Conservation (phyloP, 495 filamentous ascomycete species). For the Bacidia gigantensis region DNA sequence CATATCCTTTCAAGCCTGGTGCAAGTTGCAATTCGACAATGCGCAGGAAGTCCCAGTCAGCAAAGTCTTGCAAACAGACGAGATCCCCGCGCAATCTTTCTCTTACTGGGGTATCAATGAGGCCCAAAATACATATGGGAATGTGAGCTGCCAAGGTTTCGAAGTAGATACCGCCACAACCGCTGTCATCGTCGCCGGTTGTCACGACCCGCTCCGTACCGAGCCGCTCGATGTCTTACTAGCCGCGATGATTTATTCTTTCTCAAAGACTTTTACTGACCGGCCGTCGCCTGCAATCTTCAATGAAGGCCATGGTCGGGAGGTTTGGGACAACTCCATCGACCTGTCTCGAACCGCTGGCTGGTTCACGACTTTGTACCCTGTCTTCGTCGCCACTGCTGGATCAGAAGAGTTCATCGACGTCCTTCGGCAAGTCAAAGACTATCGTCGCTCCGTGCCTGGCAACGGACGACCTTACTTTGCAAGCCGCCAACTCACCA, state of each 20-base stretch:
- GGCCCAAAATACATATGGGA: conserved; percentile 33
- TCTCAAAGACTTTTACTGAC: conserved; percentile 36
- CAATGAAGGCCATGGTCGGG: conserved; percentile 44
- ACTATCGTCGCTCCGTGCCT: conserved; percentile 28
- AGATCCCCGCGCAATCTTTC: conserved; percentile 24
- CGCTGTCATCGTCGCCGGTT: conserved; percentile 28
- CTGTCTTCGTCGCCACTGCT: conserved; percentile 25
- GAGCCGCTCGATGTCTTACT: conserved; percentile 42
- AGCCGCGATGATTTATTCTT: conserved; percentile 38
- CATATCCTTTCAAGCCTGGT: conserved; percentile 55
- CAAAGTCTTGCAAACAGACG: conserved; percentile 20
- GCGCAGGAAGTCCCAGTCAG: conserved; percentile 17
- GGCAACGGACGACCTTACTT: conserved; percentile 41
- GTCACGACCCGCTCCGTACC: conserved; percentile 34
- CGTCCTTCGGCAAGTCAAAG: conserved; percentile 33
- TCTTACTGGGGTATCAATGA: conserved; percentile 40
- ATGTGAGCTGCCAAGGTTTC: conserved; percentile 32
- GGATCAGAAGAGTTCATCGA: conserved; percentile 24
- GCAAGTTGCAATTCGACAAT: conserved; percentile 33
- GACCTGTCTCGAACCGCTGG: conserved; percentile 47
- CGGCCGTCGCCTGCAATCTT: conserved; percentile 39
- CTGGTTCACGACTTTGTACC: conserved; percentile 48
- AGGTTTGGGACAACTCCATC: conserved; percentile 34
- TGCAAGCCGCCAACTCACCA: conserved; percentile 33
- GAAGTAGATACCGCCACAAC: conserved; percentile 34